A percentile compares a stretch with the other conserved stretches of the same genome.
Conservation (phyloP, 2,329 filamentous ascomycete species). For the Monilinia fructigena region DNA sequence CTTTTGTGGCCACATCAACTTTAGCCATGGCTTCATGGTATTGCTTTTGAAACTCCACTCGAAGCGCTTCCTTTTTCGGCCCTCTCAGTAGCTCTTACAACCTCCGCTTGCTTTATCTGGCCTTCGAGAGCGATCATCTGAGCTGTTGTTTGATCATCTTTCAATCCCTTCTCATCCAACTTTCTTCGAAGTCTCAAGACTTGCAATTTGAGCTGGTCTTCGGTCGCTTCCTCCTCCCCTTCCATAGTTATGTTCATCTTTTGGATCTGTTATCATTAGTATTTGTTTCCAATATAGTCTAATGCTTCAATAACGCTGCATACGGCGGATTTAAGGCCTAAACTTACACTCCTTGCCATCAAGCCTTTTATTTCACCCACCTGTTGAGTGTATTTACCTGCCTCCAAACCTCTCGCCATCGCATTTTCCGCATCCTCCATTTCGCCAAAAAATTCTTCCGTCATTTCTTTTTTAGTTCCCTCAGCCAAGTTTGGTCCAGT, state of each 20-base stretch:
- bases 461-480: background rate
- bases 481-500: constrained; percentile 4
- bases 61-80: background rate
- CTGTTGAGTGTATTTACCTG: background rate
- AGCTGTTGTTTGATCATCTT: background rate
- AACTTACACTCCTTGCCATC: constrained; percentile 11
- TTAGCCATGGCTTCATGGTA: background rate
- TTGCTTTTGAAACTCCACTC: background rate
- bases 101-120: background rate
- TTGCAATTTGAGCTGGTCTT: background rate
- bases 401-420: background rate
- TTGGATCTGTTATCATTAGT: background rate
- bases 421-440: background rate
- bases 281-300: accelerated
- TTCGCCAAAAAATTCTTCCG: background rate
- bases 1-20: background rate
- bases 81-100: background rate
- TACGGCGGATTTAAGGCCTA: background rate
- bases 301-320: no score
- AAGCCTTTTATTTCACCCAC: background rate
- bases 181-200: background rate
- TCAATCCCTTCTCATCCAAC: background rate
- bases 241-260: background rate
- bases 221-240: background rate
- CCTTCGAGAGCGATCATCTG: background rate